Evolutionary conservation across 2,329 filamentous ascomycete species (phyloP).

Genomic region (Colletotrichum scovillei): DNA sequence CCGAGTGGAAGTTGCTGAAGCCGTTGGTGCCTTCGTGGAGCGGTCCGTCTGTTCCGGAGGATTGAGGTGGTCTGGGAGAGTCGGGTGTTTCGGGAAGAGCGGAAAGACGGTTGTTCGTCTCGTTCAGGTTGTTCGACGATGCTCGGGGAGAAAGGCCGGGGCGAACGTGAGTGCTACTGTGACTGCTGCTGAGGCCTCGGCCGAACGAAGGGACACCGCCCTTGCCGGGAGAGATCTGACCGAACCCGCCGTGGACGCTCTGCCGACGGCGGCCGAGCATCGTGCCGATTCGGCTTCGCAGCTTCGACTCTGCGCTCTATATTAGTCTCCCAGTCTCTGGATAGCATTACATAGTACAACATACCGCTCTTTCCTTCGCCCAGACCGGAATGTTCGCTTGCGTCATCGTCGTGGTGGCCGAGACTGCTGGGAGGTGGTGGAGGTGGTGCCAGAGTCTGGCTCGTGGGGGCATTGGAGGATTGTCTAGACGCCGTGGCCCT

Average conservation of each 20-base stretch:
- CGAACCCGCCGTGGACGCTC: constrained; percentile 73
- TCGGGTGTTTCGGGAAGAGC: constrained; percentile 69
- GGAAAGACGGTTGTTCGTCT: constrained; percentile 63
- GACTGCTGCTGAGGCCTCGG: constrained; percentile 65
- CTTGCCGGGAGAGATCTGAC: constrained; percentile 66
- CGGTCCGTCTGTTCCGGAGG: constrained; percentile 42
- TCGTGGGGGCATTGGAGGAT: constrained; percentile 50
- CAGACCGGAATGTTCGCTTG: constrained; percentile 57
- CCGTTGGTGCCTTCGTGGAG: constrained; percentile 60
- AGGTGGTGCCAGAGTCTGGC: constrained; percentile 43
- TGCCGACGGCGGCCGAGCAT: constrained; percentile 75
- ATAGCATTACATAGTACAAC: not conserved
- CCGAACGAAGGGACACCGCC: constrained; percentile 62
- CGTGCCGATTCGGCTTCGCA: constrained; percentile 74
- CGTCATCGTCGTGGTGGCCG: constrained; percentile 49
- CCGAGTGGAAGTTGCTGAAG: constrained; percentile 48
- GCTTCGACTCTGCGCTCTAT: constrained; percentile 60
- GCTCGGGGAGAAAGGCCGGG: constrained; percentile 64
- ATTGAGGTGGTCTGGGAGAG: constrained; percentile 41
- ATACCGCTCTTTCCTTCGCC: constrained; percentile 41
- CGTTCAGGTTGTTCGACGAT: constrained; percentile 69
- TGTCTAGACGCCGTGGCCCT: constrained; percentile 53
- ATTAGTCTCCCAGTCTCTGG: constrained; percentile 38
- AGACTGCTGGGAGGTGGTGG: constrained; percentile 37
- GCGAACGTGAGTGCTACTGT: constrained; percentile 65